phyloP scores from a whole-genome alignment of 371 early-diverging fungal genomes.

The Conidiobolus incongruus region DNA sequence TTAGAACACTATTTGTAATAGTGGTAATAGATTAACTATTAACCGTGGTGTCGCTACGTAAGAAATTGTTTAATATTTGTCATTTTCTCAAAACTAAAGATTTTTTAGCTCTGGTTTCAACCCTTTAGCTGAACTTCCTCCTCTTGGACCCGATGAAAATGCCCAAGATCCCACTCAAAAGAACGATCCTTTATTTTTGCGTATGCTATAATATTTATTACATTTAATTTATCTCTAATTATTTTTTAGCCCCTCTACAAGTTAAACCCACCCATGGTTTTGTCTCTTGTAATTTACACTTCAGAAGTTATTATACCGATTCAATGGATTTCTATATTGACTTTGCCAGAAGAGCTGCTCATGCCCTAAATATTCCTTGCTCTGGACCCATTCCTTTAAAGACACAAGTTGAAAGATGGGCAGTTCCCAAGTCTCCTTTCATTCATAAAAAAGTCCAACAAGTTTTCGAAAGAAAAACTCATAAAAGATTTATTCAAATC shows the following conservation, averaged over 20 bases:
- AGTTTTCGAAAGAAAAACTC: conserved; percentile 80
- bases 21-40: no score
- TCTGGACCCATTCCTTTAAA: conserved; percentile 50
- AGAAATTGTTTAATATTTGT: no score
- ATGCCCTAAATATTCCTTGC: conserved; percentile 49
- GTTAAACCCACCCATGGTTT: conserved; percentile 32
- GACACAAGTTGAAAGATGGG: conserved; percentile 65
- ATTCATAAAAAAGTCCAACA: conserved; percentile 91
- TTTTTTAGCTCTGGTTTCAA: no score
- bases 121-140: no score
- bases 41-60: no score
- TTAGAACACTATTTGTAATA: no score
- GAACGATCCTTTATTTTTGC: no score
- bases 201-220: no score
- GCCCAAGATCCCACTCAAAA: no score
- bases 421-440: conserved; percentile 82
- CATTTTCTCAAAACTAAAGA: no score
- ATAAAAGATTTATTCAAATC: conserved; percentile 60
- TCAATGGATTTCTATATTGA: conserved; percentile 71
- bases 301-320: conserved; percentile 47
- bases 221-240: background rate
- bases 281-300: conserved; percentile 46
- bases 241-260: conserved; percentile 12
- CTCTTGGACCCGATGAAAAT: no score
- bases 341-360: conserved; percentile 65